phyloP scores from a whole-genome alignment of 176 grass and related monocot species.

The Rhipidocladum racemiflorum region DNA sequence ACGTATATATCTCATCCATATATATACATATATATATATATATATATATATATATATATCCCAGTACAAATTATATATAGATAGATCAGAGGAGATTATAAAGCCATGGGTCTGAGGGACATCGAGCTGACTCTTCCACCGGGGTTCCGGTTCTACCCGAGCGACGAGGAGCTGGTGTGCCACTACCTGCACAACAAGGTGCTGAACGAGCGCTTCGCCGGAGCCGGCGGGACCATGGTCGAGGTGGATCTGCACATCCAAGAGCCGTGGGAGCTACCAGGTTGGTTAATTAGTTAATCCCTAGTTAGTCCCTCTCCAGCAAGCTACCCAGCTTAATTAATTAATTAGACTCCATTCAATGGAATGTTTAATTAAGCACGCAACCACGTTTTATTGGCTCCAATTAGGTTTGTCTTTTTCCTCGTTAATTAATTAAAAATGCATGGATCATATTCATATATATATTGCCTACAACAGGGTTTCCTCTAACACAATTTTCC shows the following conservation, averaged over 20 bases:
- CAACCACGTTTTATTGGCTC: slow-evolving; percentile 19
- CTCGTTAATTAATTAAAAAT: neutral
- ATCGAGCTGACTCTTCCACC: slow-evolving; percentile 70
- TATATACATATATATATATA: too few relatives aligned
- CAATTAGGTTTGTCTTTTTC: neutral
- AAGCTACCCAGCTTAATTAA: slow-evolving; percentile 9
- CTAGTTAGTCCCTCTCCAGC: slow-evolving; percentile 3
- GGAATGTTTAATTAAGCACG: slow-evolving; percentile 26
- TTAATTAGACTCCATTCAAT: neutral
- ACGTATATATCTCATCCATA: neutral
- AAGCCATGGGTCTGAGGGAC: slow-evolving; percentile 56
- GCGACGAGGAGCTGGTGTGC: slow-evolving; percentile 73
- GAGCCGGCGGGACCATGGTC: slow-evolving; percentile 35
- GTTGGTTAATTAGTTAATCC: slow-evolving; percentile 23
- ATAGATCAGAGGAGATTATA: neutral
- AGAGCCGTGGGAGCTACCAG: slow-evolving; percentile 81
- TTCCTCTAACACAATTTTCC: slow-evolving; percentile 2
- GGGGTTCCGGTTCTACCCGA: slow-evolving; percentile 69
- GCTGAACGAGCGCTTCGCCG: slow-evolving; percentile 40
- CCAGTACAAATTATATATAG: neutral
- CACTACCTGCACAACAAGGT: slow-evolving; percentile 75
- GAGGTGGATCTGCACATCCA: slow-evolving; percentile 74
- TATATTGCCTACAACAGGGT: neutral
- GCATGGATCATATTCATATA: neutral
- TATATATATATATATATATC: neutral